A percentile compares a stretch with the other conserved stretches of the same genome.
Conservation (phyloP, 1,284 basidiomycete species). For the Pterulicium gracile region DNA sequence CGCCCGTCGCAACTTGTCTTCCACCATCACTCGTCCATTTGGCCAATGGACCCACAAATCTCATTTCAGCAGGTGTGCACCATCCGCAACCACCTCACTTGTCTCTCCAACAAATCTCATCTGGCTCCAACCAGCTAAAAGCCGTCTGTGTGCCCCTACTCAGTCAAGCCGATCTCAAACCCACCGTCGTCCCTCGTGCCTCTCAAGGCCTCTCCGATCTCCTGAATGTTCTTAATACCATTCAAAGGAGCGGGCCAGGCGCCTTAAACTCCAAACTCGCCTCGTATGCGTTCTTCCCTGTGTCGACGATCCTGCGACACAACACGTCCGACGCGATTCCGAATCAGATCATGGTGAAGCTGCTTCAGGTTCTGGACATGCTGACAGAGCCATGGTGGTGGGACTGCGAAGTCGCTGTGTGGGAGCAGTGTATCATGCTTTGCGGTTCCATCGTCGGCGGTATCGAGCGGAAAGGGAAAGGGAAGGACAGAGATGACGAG, state of each 20-base stretch:
- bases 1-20: too few relatives aligned
- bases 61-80: slow-evolving; percentile 22
- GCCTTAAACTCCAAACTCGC: slow-evolving; percentile 53
- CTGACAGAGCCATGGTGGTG: slow-evolving; percentile 76
- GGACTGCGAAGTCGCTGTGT: slow-evolving; percentile 48
- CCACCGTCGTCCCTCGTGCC: slow-evolving; percentile 37
- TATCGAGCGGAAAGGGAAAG: slow-evolving; percentile 38
- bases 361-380: slow-evolving; percentile 49
- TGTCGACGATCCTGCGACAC: slow-evolving; percentile 73
- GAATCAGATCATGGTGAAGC: slow-evolving; percentile 68
- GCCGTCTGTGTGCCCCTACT: slow-evolving; percentile 70
- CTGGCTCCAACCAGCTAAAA: slow-evolving; percentile 51
- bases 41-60: slow-evolving; percentile 14
- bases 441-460: slow-evolving; percentile 59
- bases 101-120: slow-evolving; percentile 3
- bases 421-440: slow-evolving; percentile 83
- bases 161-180: slow-evolving; percentile 46
- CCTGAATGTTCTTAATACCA: slow-evolving; percentile 29
- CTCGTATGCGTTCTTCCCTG: slow-evolving; percentile 79
- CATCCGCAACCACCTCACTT: background rate
- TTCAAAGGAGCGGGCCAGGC: slow-evolving; percentile 21
- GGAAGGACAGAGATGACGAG: slow-evolving; percentile 64
- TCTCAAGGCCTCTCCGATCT: slow-evolving; percentile 46
- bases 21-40: background rate
- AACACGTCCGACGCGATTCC: slow-evolving; percentile 59